A percentile compares a stretch with the other conserved stretches of the same genome.
phyloP scores from a whole-genome alignment of 768 basidiomycete genomes.

The Hemileccinum impolitum region DNA sequence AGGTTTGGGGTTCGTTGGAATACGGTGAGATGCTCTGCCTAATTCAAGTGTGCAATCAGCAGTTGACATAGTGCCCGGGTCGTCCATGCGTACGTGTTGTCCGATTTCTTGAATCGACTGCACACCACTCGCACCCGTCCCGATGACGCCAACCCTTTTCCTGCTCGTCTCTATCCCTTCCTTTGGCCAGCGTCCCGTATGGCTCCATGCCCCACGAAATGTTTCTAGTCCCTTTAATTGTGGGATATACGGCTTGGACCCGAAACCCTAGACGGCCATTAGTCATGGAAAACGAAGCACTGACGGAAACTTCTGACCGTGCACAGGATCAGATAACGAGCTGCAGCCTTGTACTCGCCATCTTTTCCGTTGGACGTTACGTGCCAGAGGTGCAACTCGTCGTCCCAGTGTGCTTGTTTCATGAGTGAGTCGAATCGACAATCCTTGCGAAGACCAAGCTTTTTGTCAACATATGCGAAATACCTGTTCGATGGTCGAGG shows the following conservation, averaged over 20 bases:
- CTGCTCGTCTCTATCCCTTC: slow-evolving; percentile 10
- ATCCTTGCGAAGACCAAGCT: slow-evolving; percentile 14
- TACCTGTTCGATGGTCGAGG: neutral
- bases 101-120: slow-evolving; percentile 16
- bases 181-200: slow-evolving; percentile 3
- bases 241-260: slow-evolving; percentile 12
- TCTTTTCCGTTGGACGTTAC: slow-evolving; percentile 2
- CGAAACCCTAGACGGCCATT: slow-evolving; percentile 2
- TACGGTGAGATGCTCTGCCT: slow-evolving; percentile 8
- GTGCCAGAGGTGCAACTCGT: neutral
- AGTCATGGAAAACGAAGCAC: neutral
- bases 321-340: slow-evolving; percentile 14
- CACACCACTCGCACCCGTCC: slow-evolving; percentile 15
- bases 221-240: slow-evolving; percentile 6
- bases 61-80: too few species aligned
- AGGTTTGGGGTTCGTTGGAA: slow-evolving; percentile 20
- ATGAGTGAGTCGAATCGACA: slow-evolving; percentile 12
- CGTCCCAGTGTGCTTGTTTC: slow-evolving; percentile 12
- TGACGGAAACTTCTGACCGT: neutral
- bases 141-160: slow-evolving; percentile 16
- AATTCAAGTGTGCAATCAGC: neutral
- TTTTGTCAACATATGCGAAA: slow-evolving; percentile 11
- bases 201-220: slow-evolving; percentile 5
- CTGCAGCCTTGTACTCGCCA: slow-evolving; percentile 8
- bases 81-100: neutral